Base-by-base conservation (phyloP, 306 rosid species). In the Glycine latifolia region DNA sequence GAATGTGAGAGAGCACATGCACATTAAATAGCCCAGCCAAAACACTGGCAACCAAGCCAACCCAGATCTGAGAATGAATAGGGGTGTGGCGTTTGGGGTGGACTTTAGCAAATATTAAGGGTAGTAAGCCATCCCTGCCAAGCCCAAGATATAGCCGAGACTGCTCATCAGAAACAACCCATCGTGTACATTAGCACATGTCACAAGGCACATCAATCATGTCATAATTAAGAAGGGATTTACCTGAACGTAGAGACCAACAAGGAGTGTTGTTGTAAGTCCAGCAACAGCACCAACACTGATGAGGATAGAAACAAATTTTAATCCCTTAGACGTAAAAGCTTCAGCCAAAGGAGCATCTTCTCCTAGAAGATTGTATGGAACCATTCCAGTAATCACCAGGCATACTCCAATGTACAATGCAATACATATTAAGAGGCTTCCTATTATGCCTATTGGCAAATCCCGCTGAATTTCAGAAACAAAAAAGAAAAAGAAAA, bases 321-420 rank as follows among this genome's bases (percentile, higher is more conserved):
- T 96, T 84, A 96, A 78, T 81, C 99, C 99, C 86, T 89, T 96
- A 71, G 99, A 91, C 55, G 86, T 78, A 89, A 96, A 96, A 79
- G 99, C 99, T 46, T 93, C 91, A 16, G 98, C 95, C 90, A 96
- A 86, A 33, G 99, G 98, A 87, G 98, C 97, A 69, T 96, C 99
- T 84, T 96, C 99, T 67, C 97, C 97, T 46, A 96, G 90, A 58
- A 88, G 79, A 65, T 73, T 77, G 90, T 85, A 96, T 3, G 99
- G 99, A 66, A 96, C 97, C 99, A 96, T 96, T 85, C 98, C 98
- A 66, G 99, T 96, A 82, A 96, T 85, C 88, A 96, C 98, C 79
- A 93, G 87, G 82, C 97, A 93, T 83, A 96, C 99, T 78, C 92
- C 98, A 73, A 96, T 87, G 81, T 96, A 96, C 84, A 96, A 73